These are phyloP conservation scores for Clavaria fumosa DNA, from an alignment of 768 basidiomycete species.

Conservation along the genomic window DNA sequence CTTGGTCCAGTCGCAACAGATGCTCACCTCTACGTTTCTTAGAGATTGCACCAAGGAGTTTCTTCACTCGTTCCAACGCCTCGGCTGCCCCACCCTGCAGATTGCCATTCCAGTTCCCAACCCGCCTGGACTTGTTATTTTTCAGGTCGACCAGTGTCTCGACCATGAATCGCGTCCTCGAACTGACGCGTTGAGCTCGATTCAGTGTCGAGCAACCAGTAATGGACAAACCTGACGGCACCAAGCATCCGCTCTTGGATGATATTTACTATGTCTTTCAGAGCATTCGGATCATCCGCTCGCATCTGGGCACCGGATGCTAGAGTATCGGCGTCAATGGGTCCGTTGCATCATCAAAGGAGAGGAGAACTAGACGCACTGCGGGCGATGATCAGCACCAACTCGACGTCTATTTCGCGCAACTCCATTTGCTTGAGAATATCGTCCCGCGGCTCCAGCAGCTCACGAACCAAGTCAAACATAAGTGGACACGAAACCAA, in stretches of 20 bases:
- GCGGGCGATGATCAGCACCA: constrained; percentile 70
- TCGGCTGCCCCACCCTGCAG: constrained; percentile 66
- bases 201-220: neutral
- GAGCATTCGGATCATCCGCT: constrained; percentile 78
- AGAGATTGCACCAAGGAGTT: constrained; percentile 57
- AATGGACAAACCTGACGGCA: constrained; percentile 31
- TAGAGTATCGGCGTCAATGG: constrained; percentile 21
- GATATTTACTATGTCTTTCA: constrained; percentile 81
- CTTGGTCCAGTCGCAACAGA: no score
- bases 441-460: constrained; percentile 49
- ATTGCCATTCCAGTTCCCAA: constrained; percentile 43
- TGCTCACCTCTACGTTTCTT: constrained; percentile 62
- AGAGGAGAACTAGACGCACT: constrained; percentile 34
- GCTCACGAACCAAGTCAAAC: constrained; percentile 73
- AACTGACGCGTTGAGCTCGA: constrained; percentile 29
- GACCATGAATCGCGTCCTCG: constrained; percentile 88
- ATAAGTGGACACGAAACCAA: constrained; percentile 80
- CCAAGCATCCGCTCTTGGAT: constrained; percentile 58
- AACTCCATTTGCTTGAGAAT: no score
- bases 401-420: constrained; percentile 70
- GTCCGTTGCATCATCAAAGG: neutral
- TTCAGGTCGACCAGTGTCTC: constrained; percentile 87
- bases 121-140: constrained; percentile 71
- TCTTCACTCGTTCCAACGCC: constrained; percentile 76
- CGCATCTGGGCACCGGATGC: constrained; percentile 88